Percentiles rank a stretch among this genome's conserved stretches.
Conservation (phyloP, 108 stramenopile genomes). For the Nannochloropsis salina region DNA sequence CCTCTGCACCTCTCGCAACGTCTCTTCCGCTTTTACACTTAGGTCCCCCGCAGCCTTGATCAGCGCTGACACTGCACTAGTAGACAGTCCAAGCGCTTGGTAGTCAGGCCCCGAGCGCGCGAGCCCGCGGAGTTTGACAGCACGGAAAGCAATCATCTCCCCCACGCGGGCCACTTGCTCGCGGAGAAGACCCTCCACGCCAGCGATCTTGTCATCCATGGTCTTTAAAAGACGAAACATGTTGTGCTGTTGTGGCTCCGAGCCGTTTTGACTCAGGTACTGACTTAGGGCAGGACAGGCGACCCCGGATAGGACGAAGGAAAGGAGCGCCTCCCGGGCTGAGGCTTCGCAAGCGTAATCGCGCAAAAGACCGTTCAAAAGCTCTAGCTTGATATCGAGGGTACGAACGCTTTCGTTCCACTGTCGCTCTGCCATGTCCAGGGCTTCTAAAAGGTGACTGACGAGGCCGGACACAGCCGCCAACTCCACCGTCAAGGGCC, state of each 20-base stretch:
- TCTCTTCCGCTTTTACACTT: background rate
- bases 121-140: background rate
- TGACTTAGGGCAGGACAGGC: background rate
- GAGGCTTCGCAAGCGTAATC: background rate
- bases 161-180: background rate
- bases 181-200: background rate
- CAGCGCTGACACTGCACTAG: background rate
- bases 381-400: background rate
- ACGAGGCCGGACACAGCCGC: background rate
- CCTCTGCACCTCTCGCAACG: background rate
- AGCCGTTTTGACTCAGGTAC: constrained; percentile 17
- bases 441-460: constrained; percentile 1
- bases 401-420: background rate
- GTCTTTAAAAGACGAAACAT: background rate
- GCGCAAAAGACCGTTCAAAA: background rate
- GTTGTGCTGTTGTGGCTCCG: background rate
- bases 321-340: background rate
- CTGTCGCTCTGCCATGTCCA: background rate
- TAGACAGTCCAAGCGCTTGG: background rate
- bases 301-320: background rate
- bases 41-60: background rate
- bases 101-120: background rate
- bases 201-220: background rate
- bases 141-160: constrained; percentile 15
- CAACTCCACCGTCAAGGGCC: background rate